A percentile compares a stretch with the other conserved stretches of the same genome.
phyloP scores from a whole-genome alignment of 495 filamentous ascomycete species.

The Massariosphaeria phaeospora region DNA sequence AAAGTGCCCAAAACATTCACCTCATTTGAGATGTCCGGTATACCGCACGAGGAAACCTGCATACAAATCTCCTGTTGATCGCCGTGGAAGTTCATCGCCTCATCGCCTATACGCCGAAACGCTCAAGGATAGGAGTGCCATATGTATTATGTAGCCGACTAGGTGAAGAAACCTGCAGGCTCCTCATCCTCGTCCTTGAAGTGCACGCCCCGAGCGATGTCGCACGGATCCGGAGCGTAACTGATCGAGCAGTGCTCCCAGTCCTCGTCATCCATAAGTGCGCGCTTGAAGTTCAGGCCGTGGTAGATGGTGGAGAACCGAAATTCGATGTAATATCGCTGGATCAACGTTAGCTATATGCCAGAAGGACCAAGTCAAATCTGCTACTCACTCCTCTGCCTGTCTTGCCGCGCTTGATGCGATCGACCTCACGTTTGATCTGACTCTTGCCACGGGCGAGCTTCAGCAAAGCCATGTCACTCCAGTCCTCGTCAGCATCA shows the following conservation, averaged over 20 bases:
- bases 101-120: too few relatives aligned
- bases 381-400: constrained; percentile 37
- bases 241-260: constrained; percentile 46
- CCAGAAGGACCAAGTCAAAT: background rate
- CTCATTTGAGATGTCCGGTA: too few relatives aligned
- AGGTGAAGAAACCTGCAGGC: too few relatives aligned
- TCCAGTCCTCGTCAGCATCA: constrained; percentile 40
- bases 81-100: too few relatives aligned
- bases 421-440: constrained; percentile 40
- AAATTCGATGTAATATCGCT: constrained; percentile 43
- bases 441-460: constrained; percentile 34
- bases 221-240: constrained; percentile 46
- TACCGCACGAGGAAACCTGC: too few relatives aligned
- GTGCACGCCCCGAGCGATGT: constrained; percentile 19
- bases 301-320: constrained; percentile 45
- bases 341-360: background rate
- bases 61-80: too few relatives aligned
- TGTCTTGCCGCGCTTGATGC: constrained; percentile 39
- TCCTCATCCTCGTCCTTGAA: constrained; percentile 18
- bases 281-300: constrained; percentile 42
- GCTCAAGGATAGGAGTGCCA: too few relatives aligned
- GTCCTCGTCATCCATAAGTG: constrained; percentile 39
- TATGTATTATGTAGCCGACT: too few relatives aligned
- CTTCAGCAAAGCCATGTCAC: constrained; percentile 34
- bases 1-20: too few relatives aligned